A percentile compares a stretch with the other conserved stretches of the same genome.
These are phyloP conservation scores for Salvia splendens DNA, from an alignment of 257 asterid genomes.

Conservation along the genomic window DNA sequence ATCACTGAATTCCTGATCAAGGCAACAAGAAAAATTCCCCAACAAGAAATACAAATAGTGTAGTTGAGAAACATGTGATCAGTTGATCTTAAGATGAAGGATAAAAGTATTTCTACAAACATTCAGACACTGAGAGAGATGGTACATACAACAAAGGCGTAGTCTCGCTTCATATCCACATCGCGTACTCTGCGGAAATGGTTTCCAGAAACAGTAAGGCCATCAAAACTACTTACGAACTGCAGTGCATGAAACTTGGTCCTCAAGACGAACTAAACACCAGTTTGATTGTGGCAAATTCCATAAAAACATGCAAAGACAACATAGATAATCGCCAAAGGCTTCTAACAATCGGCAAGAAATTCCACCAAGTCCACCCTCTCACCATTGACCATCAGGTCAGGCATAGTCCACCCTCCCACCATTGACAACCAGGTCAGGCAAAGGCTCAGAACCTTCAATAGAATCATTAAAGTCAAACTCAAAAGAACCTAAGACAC, in stretches of 20 bases:
- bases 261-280: conserved; percentile 98
- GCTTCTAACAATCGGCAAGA: conserved; percentile 91
- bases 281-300: conserved; percentile 92
- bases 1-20: conserved; percentile 83
- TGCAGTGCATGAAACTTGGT: conserved; percentile 90
- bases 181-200: conserved; percentile 99
- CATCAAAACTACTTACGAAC: conserved; percentile 93
- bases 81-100: conserved; percentile 5
- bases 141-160: conserved; percentile 91
- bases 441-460: conserved; percentile 90
- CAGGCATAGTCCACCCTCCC: conserved; percentile 75
- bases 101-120: background rate
- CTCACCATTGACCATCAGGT: conserved; percentile 94
- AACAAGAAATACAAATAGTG: conserved; percentile 30
- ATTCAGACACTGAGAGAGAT: conserved; percentile 23
- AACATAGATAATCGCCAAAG: conserved; percentile 91
- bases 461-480: conserved; percentile 93
- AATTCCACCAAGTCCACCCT: conserved; percentile 85
- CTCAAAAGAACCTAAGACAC: conserved; percentile 50
- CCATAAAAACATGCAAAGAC: conserved; percentile 95
- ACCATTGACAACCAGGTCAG: conserved; percentile 86
- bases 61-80: conserved; percentile 9
- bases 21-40: conserved; percentile 31
- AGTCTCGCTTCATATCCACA: conserved; percentile 99
- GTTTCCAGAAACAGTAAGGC: conserved; percentile 99